phyloP scores from a whole-genome alignment of 2,329 filamentous ascomycete genomes.

The Beauveria medogensis region DNA sequence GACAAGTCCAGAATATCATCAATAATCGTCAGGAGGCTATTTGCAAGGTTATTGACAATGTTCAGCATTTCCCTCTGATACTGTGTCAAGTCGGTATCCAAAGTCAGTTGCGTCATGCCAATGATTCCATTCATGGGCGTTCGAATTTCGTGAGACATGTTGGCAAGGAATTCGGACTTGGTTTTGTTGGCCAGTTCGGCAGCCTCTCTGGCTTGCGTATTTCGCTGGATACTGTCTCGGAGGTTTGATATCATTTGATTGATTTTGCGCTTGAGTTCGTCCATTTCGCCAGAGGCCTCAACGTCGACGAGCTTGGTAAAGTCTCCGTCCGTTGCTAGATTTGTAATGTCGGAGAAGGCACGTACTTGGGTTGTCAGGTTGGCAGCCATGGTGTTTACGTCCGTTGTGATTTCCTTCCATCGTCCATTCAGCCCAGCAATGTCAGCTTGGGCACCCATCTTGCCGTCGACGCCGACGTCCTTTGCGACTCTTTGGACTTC shows the following conservation, averaged over 20 bases:
- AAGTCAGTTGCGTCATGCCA: conserved; percentile 92
- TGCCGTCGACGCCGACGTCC: conserved; percentile 94
- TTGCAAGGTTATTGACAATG: conserved; percentile 93
- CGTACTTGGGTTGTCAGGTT: conserved; percentile 86
- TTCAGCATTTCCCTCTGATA: conserved; percentile 98
- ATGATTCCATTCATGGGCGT: conserved; percentile 98
- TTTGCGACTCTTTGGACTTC: conserved; percentile 93
- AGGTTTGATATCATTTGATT: conserved; percentile 98
- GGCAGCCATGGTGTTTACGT: conserved; percentile 87
- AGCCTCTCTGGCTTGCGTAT: conserved; percentile 89
- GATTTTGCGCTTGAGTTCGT: conserved; percentile 97
- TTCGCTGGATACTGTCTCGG: conserved; percentile 91
- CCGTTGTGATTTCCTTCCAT: conserved; percentile 97
- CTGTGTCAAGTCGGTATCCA: conserved; percentile 89
- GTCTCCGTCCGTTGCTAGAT: conserved; percentile 91
- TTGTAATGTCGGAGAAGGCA: conserved; percentile 97
- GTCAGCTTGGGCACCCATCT: conserved; percentile 96
- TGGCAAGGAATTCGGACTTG: conserved; percentile 96
- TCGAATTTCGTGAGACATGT: conserved; percentile 98
- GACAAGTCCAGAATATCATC: conserved; percentile 71
- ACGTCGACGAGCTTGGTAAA: conserved; percentile 96
- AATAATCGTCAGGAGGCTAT: conserved; percentile 93
- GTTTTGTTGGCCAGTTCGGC: conserved; percentile 96
- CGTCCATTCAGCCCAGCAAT: conserved; percentile 85
- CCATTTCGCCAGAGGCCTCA: conserved; percentile 97